A percentile compares a stretch with the other conserved stretches of the same genome.
Conservation (phyloP, 2,329 filamentous ascomycete species). For the Coniochaeta ligniaria region DNA sequence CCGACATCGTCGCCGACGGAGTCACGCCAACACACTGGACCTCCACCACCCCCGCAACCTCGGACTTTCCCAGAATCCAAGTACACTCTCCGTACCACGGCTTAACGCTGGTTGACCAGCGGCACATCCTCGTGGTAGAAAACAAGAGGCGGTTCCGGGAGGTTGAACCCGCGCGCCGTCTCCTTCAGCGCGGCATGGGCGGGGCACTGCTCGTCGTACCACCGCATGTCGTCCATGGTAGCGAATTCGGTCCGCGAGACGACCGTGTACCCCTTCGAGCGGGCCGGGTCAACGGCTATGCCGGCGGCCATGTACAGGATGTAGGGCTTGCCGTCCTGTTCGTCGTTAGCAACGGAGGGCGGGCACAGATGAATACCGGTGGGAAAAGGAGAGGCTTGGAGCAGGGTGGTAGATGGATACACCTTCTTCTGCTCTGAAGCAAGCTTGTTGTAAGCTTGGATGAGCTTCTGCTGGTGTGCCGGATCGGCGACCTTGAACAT, state of each 20-base stretch:
- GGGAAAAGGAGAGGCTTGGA: neutral
- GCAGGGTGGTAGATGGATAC: conserved; percentile 7
- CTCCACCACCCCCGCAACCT: too few relatives aligned
- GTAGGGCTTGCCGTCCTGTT: conserved; percentile 65
- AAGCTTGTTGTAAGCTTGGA: conserved; percentile 37
- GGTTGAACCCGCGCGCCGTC: conserved; percentile 19
- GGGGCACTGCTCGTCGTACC: conserved; percentile 52
- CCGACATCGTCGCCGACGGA: too few relatives aligned
- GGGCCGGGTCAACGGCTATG: conserved; percentile 46
- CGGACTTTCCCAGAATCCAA: too few relatives aligned
- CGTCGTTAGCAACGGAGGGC: neutral
- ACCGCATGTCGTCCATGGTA: conserved; percentile 60
- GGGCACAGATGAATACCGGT: too few relatives aligned
- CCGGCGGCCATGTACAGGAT: conserved; percentile 52
- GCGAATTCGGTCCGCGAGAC: conserved; percentile 57
- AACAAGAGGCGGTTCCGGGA: conserved; percentile 21
- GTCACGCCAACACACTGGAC: too few relatives aligned
- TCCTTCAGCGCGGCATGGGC: conserved; percentile 35
- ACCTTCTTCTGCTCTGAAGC: conserved; percentile 34
- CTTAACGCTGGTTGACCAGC: neutral
- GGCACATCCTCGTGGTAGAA: neutral
- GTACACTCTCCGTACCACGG: neutral
- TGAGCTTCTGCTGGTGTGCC: conserved; percentile 33
- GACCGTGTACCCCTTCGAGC: conserved; percentile 59
- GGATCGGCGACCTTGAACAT: conserved; percentile 45